Evolutionary conservation across 2,329 filamentous ascomycete species (phyloP).

Genomic region (Clarireedia hainanense): DNA sequence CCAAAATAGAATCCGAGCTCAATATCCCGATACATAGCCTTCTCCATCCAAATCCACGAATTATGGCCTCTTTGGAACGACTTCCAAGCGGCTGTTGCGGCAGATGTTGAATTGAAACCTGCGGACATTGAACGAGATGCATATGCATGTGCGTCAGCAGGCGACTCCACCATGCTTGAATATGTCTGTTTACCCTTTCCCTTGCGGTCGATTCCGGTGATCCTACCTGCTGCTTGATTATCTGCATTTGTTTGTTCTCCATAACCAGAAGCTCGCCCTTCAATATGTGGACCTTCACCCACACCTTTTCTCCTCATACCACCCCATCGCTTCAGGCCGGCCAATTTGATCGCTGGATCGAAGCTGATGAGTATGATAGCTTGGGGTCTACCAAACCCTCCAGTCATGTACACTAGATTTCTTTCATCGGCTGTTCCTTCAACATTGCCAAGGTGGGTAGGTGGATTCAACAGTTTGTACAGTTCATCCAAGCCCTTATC

Average conservation of each 20-base stretch:
- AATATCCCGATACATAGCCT: constrained; percentile 25
- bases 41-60: constrained; percentile 20
- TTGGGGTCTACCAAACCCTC: constrained; percentile 20
- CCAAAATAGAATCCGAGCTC: constrained; percentile 24
- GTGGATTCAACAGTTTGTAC: constrained; percentile 34
- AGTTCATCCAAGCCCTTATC: constrained; percentile 31
- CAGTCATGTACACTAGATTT: constrained; percentile 38
- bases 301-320: constrained; percentile 15
- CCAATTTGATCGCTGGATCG: constrained; percentile 34
- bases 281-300: constrained; percentile 24
- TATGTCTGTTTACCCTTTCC: constrained; percentile 18
- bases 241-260: constrained; percentile 6
- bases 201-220: constrained; percentile 19
- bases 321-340: constrained; percentile 23
- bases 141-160: neutral
- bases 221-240: constrained; percentile 17
- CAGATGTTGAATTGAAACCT: neutral
- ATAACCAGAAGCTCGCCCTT: constrained; percentile 18
- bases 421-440: constrained; percentile 40
- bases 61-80: neutral
- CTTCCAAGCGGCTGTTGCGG: neutral
- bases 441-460: constrained; percentile 30
- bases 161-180: no score
- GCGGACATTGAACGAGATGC: neutral
- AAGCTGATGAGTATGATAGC: constrained; percentile 38